Evolutionary conservation across 2,329 filamentous ascomycete genomes (phyloP).

Genomic region (Phialocephala subalpina): DNA sequence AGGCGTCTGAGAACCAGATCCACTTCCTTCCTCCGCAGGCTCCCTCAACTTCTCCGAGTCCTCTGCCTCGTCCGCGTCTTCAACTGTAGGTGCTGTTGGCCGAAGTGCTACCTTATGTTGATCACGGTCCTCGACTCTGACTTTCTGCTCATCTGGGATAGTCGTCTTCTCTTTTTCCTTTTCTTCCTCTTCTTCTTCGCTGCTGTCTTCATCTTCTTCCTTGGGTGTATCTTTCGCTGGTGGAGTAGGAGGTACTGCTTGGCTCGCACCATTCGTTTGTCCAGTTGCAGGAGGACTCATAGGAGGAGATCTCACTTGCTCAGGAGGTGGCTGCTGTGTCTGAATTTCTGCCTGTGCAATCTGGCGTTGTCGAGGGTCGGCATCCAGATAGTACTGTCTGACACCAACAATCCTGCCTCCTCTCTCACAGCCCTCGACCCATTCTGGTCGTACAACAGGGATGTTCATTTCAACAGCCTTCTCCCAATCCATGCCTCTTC

Average conservation of each 20-base stretch:
- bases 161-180: constrained; percentile 44
- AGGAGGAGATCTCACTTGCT: constrained; percentile 29
- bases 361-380: constrained; percentile 58
- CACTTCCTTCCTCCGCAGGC: constrained; percentile 46
- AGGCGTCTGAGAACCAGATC: constrained; percentile 52
- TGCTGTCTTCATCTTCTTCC: constrained; percentile 36
- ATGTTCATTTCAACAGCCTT: constrained; percentile 98
- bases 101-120: constrained; percentile 61
- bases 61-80: constrained; percentile 46
- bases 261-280: constrained; percentile 35
- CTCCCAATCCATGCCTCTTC: constrained; percentile 89
- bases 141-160: constrained; percentile 61
- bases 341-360: constrained; percentile 33
- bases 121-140: constrained; percentile 62
- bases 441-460: constrained; percentile 94
- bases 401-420: constrained; percentile 94
- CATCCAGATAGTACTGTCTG: constrained; percentile 94
- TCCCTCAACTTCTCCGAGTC: constrained; percentile 44
- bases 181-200: constrained; percentile 39
- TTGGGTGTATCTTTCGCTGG: constrained; percentile 40
- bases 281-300: constrained; percentile 32
- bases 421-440: constrained; percentile 95
- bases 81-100: constrained; percentile 45
- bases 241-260: constrained; percentile 41
- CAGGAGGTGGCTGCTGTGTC: constrained; percentile 27